Base-by-base conservation (phyloP, 768 basidiomycete species). In the Boletus reticuloceps region DNA sequence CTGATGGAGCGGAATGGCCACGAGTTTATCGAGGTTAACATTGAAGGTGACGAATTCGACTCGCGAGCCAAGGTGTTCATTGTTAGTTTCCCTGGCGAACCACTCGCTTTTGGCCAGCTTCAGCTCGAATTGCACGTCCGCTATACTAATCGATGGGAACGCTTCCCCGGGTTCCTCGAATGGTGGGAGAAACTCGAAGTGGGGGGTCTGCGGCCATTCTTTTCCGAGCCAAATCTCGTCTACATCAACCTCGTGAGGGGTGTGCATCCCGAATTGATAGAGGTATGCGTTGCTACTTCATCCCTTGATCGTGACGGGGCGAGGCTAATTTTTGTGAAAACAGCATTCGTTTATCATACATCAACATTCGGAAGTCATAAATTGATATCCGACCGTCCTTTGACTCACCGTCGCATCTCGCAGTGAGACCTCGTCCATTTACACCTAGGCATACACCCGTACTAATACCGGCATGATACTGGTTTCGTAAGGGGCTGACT, bases 101-200 rank as follows among this genome's bases (percentile, higher is more conserved):
- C 83, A 0, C 70, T 89, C 7, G 88, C 88, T 6, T 82, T 89
- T 64, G 86, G 85, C 25, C 88, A 89, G 65, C 76, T 89, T 27
- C 83, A 84, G 62, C 74, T 89, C 20, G 87, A 89, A 65, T 72
- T 90, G 36, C 88, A 90, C 63, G 68, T 77, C 8, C 79, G 25
- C n/a, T 38, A 77, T n/a, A n/a, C n/a, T 70, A 50, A 72, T 20
- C 77, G 71, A 57, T 85, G 86, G 68, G 65, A 71, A 1, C 76
- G 84, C 45, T 82, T 85, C 64, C 65, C 83, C 4, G 69, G 71
- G 51, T 82, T 85, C 66, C 70, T 86, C n/a, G 63, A 65, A 22
- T 89, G 84, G 84, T 89, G 87, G 86, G 79, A 85, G 68, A 75
- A 75, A 65, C 72, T 90, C n/a, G 88, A 90, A 70, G 72, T 69